Percentiles rank a stretch among this genome's conserved stretches.
Conservation (phyloP, 257 asterid species). For the Fraxinus cuspidata region DNA sequence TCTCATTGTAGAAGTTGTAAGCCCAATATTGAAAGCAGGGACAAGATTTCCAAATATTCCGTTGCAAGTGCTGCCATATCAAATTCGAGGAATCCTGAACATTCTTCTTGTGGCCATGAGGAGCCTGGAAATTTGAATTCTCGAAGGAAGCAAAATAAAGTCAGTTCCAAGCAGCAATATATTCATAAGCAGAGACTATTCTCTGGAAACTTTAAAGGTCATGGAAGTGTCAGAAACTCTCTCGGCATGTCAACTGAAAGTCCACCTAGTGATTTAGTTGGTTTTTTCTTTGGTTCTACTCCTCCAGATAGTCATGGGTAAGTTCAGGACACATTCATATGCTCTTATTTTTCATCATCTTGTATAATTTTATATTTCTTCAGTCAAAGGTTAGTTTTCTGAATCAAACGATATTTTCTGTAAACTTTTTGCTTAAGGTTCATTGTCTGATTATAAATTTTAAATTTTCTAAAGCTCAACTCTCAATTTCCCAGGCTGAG, state of each 20-base stretch:
- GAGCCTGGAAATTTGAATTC: slow-evolving; percentile 48
- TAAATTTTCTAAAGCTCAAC: slow-evolving; percentile 22
- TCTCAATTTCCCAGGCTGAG: slow-evolving; percentile 47
- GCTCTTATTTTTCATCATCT: slow-evolving; percentile 7
- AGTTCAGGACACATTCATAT: slow-evolving; percentile 25
- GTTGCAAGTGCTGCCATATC: slow-evolving; percentile 36
- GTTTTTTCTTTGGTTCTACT: slow-evolving; percentile 89
- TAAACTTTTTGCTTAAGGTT: slow-evolving; percentile 5
- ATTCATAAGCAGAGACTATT: slow-evolving; percentile 65
- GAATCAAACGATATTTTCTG: background rate
- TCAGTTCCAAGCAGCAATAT: slow-evolving; percentile 60
- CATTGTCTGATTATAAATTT: background rate
- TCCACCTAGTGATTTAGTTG: slow-evolving; percentile 80
- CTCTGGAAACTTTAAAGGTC: slow-evolving; percentile 50
- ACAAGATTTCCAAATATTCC: slow-evolving; percentile 49
- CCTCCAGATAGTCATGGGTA: slow-evolving; percentile 85
- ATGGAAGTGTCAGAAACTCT: slow-evolving; percentile 50
- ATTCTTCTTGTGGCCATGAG: slow-evolving; percentile 52
- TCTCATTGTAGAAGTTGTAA: slow-evolving; percentile 41
- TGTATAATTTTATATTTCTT: slow-evolving; percentile 19
- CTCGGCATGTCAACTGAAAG: slow-evolving; percentile 61
- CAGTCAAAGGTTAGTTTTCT: slow-evolving; percentile 13
- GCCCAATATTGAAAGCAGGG: slow-evolving; percentile 44
- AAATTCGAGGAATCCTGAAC: slow-evolving; percentile 47
- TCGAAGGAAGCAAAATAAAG: slow-evolving; percentile 62